Conservation (phyloP, 805 yeast species). For the Isabelozyma rhagii region DNA sequence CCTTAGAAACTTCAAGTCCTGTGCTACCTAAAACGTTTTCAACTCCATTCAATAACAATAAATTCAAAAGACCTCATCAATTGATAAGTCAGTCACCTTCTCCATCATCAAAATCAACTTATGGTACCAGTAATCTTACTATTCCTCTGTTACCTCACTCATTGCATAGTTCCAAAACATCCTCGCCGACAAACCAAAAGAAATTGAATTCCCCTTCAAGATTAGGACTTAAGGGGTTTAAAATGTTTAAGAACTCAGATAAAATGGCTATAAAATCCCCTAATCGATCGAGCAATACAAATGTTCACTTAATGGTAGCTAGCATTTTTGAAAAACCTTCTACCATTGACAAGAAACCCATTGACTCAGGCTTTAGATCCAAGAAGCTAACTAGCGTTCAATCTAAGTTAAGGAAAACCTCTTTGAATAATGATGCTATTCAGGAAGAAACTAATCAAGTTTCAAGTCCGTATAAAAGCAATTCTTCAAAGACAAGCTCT, state of each 20-base stretch:
- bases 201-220: constrained; percentile 25
- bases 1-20: constrained; percentile 12
- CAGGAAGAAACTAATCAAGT: not conserved
- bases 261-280: constrained; percentile 34
- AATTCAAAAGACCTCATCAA: constrained; percentile 43
- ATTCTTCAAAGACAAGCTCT: not conserved
- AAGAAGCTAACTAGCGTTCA: constrained; percentile 1
- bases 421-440: not conserved
- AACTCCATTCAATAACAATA: constrained; percentile 13
- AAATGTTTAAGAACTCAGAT: constrained; percentile 33
- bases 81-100: constrained; percentile 44
- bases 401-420: constrained; percentile 10
- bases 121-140: not conserved
- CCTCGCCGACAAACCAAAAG: constrained; percentile 4
- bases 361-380: not conserved
- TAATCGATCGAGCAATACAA: constrained; percentile 8
- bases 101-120: constrained; percentile 19
- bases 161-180: not conserved
- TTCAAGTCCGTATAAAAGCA: not conserved
- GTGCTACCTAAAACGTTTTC: constrained; percentile 7
- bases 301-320: not conserved
- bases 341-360: not conserved
- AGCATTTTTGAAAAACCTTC: not conserved
- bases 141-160: not conserved
- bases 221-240: constrained; percentile 25